Evolutionary conservation across 306 rosid species (phyloP), one percentile per base, ranked within the genome.

Genomic region (Vigna nakashimae): DNA sequence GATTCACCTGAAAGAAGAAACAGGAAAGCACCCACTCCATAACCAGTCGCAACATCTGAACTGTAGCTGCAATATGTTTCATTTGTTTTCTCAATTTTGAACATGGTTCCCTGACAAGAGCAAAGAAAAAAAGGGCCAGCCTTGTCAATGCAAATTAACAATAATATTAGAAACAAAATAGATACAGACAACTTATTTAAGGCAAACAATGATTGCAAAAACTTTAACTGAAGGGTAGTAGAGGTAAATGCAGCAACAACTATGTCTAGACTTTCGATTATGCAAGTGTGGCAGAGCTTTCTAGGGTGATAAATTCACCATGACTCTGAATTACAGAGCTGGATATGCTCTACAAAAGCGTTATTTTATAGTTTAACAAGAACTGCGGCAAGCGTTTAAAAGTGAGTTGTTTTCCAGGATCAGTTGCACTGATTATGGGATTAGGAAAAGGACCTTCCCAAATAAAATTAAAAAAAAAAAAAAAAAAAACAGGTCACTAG

Each of bases 31-130:
- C 97, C 96, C 16, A 90, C 97, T 59, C 97, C 98, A 79, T 91
- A 91, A 50, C 97, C 97, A 45, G 98, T 93, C 28, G 99, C 99
- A 17, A 91, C 97, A 82, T 95, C 99, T 3, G 99, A 92, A 84
- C 84, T 86, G 86, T 95, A 95, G 38, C 84, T 88, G 75, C 99
- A 95, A 40, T 89, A 91, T 9, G 97, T 91, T 68, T 78, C 76
- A 45, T 95, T 92, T 64, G 84, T 87, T 46, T 12, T 63, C 32
- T 69, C 79, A 52, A 83, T 82, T 66, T 6, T 77, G 43, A 1
- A 2, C 82, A 88, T 67, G 73, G 63, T 79, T 6, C 97, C 98
- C 99, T 95, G 92, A 80, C 63, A 66, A 69, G 42, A 67, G 45
- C 34, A 65, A 10, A 43, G 30, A 68, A 51, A 78, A 42, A 73